Conservation (phyloP, 352 stramenopile genomes). For the Phytophthora pluvialis region DNA sequence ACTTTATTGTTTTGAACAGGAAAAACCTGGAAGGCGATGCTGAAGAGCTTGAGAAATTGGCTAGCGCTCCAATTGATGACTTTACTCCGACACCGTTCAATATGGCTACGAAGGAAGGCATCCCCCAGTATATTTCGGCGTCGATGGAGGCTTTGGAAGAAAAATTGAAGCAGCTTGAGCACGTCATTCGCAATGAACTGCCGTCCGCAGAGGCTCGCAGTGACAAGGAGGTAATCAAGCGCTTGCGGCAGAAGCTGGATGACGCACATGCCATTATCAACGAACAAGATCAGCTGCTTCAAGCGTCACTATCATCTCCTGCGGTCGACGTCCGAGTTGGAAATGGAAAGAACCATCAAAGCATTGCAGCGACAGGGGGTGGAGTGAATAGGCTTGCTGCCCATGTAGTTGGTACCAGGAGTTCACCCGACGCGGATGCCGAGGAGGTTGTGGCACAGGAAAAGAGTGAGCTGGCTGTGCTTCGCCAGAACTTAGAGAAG, state of each 20-base stretch:
- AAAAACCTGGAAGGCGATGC: conserved; percentile 52
- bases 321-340: conserved; percentile 8
- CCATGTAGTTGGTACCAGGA: conserved; percentile 3
- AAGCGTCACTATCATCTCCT: conserved; percentile 54
- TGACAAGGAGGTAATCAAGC: conserved; percentile 51
- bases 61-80: conserved; percentile 62
- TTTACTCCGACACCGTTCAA: conserved; percentile 72
- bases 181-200: conserved; percentile 56
- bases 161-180: conserved; percentile 65
- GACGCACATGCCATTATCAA: conserved; percentile 68
- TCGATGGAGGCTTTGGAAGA: conserved; percentile 53
- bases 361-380: conserved; percentile 7
- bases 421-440: conserved; percentile 28
- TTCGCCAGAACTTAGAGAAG: conserved; percentile 48
- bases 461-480: conserved; percentile 38
- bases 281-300: conserved; percentile 75
- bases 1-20: conserved; percentile 22
- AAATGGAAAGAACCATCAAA: conserved; percentile 12
- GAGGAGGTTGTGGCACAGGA: conserved; percentile 48
- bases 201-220: conserved; percentile 38
- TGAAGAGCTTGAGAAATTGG: conserved; percentile 57
- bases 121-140: conserved; percentile 55
- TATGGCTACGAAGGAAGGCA: conserved; percentile 65
- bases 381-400: conserved; percentile 3
- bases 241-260: conserved; percentile 70